Percentiles rank a stretch among this genome's conserved stretches.
Evolutionary conservation across 1,284 basidiomycete genomes (phyloP).

Genomic region (Ceratobasidium sp.): DNA sequence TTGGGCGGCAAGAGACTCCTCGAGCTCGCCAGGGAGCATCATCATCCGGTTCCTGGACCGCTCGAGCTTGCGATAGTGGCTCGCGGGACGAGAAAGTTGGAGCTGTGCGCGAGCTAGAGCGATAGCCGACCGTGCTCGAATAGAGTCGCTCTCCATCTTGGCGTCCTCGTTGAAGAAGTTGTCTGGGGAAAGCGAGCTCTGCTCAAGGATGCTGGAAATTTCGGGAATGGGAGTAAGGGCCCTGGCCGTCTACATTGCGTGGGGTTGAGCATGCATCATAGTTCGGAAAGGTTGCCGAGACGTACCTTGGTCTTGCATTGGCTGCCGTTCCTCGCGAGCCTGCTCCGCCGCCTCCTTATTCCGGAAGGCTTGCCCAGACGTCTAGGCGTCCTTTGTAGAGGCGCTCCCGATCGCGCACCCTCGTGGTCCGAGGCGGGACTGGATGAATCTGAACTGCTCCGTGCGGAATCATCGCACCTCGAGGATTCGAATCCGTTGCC

Average conservation of each 20-base stretch:
- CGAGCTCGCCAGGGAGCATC: constrained; percentile 37
- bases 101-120: constrained; percentile 37
- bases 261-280: neutral
- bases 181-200: neutral
- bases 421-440: neutral
- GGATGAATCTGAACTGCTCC: constrained; percentile 23
- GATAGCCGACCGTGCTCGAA: constrained; percentile 28
- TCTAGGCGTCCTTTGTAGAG: neutral
- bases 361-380: neutral
- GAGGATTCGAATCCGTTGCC: neutral
- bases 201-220: neutral
- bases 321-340: neutral
- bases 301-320: constrained; percentile 10
- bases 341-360: neutral
- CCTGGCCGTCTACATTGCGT: no score
- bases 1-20: constrained; percentile 20
- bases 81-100: constrained; percentile 39
- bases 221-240: constrained; percentile 26
- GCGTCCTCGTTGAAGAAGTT: constrained; percentile 22
- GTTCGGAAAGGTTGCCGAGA: neutral
- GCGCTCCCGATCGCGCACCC: neutral
- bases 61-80: constrained; percentile 23
- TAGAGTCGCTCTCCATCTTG: constrained; percentile 37
- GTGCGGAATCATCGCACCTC: constrained; percentile 12
- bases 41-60: constrained; percentile 31